Evolutionary conservation across 768 basidiomycete species (phyloP), one percentile per base, ranked within the genome.

Genomic region (Tulasnella sp.): DNA sequence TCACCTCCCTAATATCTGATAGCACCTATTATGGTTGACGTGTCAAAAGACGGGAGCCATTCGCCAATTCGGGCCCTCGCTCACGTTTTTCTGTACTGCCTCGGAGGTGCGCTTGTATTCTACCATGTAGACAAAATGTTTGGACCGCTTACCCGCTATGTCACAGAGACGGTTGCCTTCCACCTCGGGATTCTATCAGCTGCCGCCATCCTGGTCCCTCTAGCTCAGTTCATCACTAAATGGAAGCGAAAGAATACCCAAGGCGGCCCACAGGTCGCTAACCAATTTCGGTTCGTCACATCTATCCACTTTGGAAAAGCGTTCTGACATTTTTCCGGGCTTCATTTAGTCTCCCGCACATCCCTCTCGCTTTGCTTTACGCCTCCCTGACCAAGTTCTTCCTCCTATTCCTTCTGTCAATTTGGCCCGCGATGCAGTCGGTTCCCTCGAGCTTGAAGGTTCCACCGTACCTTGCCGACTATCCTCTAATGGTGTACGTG

Each of bases 321-420:
- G 14, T 1, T 9, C 31, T 42, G 36, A 72, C 36, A 21, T 74
- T 18, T 74, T 27, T 14, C 16, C 14, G 52, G 21, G n/a, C 39
- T 38, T 39, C 42, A 36, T 44, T n/a, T 83, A 93, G 93, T 82
- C 88, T 91, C 76, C 92, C 93, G 0, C 88, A 94, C 46, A 89
- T 96, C 56, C 91, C 94, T 3, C 87, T 96, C n/a, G 90, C 91
- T 18, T 86, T 95, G 7, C 88, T 95, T 83, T 95, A 95, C 83
- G 94, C 94, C 0, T 96, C 94, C 2, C 85, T 95, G 31, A 94
- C 92, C 7, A 96, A 95, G 83, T 88, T 94, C 24, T 94, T 95
- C 83, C 88, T 96, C 7, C 88, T 96, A n/a, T 91, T 93, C 82
- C 87, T 94, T 4, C 88, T 96, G 36, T 91, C 94, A 0, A 91